Conservation (phyloP, 2,329 filamentous ascomycete species). For the Pezicula neosporulosa region DNA sequence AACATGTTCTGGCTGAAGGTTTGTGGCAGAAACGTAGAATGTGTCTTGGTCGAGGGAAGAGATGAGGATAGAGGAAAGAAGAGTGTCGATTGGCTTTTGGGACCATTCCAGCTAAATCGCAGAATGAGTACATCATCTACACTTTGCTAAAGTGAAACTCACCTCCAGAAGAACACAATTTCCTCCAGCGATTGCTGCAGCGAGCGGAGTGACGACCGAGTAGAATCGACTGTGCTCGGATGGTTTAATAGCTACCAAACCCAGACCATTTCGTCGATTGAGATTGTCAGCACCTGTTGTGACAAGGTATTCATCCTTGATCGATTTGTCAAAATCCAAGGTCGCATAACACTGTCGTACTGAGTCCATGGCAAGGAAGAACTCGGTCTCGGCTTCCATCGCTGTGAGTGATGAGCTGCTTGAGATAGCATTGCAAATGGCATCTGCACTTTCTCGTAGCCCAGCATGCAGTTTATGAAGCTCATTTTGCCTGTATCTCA, state of each 20-base stretch:
- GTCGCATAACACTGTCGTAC: slow-evolving; percentile 36
- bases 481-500: slow-evolving; percentile 42
- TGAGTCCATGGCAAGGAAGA: slow-evolving; percentile 34
- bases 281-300: slow-evolving; percentile 35
- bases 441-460: slow-evolving; percentile 30
- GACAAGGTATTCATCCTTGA: slow-evolving; percentile 39
- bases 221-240: slow-evolving; percentile 44
- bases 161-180: slow-evolving; percentile 49
- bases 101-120: slow-evolving; percentile 5
- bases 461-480: slow-evolving; percentile 38
- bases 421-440: slow-evolving; percentile 36
- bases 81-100: slow-evolving; percentile 35
- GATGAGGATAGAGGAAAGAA: slow-evolving; percentile 33
- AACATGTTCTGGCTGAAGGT: slow-evolving; percentile 22
- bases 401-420: slow-evolving; percentile 32
- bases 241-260: slow-evolving; percentile 46
- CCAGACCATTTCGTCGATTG: slow-evolving; percentile 30
- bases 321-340: slow-evolving; percentile 33
- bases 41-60: slow-evolving; percentile 43
- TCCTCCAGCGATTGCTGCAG: slow-evolving; percentile 44
- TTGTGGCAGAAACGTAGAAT: slow-evolving; percentile 38
- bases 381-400: slow-evolving; percentile 38
- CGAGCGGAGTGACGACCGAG: slow-evolving; percentile 38
- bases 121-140: background rate
- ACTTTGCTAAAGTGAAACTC: slow-evolving; percentile 5